Base-by-base conservation (phyloP, 2,329 filamentous ascomycete species). In the Cyphellophora attinorum region DNA sequence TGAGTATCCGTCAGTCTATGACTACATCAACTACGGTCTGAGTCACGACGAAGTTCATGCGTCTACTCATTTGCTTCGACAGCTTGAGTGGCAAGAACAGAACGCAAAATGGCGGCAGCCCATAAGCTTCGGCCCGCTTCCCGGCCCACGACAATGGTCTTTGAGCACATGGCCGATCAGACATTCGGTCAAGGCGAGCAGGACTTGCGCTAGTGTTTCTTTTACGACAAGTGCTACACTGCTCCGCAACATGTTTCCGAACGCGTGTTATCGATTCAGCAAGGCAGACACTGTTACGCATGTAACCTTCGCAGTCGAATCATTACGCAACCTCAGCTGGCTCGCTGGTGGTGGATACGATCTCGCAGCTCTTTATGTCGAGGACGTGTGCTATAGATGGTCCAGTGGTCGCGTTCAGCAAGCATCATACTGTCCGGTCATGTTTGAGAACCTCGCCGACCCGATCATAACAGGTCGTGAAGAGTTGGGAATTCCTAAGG, bases 401-500 rank as follows among this genome's bases (percentile, higher is more conserved):
- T 56, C 61, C 2, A 51, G 70, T 35, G 71, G 72, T 1, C 55
- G 57, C 0, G 54, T 60, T 0, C 46, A 74, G 1, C 53, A 53
- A 10, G 75, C 73, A 2, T 68, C 68, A 0, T 79, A 70, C 42
- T 49, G 79, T 21, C 66, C 72, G 0, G 56, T 78, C 0, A 53
- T 79, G 0, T 73, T 80, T 41, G 75, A 80, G 49, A 67, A 58
- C 33, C 50, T 73, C 2, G 57, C 73, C 0, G 76, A 81, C 41
- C 71, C 75, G 0, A 76, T 80, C 28, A 50, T 78, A 0, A 70
- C 67, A 3, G 74, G 72, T 0, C 57, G 73, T 2, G 74, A 79
- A 30, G 75, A 79, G 44, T 58, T 78, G 1, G 75, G 75, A 0
- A 73, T 78, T 64, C 72, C 72, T 1, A 79, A 78, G 53, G 42